phyloP scores from a whole-genome alignment of 352 stramenopile genomes.

The Aphanomyces stellatus region DNA sequence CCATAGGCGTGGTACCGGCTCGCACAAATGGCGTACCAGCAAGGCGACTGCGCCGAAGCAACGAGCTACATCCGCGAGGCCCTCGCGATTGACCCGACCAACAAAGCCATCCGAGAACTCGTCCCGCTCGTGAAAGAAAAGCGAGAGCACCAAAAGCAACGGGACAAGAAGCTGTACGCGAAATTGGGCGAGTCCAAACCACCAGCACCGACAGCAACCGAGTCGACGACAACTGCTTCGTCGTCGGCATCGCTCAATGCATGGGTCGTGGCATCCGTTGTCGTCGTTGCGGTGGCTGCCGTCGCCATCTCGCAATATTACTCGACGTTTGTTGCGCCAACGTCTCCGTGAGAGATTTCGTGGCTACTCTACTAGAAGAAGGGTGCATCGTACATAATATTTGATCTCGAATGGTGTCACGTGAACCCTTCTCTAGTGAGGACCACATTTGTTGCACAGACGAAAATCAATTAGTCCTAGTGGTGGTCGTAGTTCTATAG shows the following conservation, averaged over 20 bases:
- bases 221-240: neutral
- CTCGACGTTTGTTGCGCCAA: too few species aligned
- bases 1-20: conserved; percentile 56
- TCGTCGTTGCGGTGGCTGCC: neutral
- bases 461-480: too few species aligned
- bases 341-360: too few species aligned
- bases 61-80: conserved; percentile 48
- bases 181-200: conserved; percentile 35
- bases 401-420: too few species aligned
- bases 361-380: too few species aligned
- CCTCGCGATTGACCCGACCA: conserved; percentile 55
- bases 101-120: conserved; percentile 53
- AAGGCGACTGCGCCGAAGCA: conserved; percentile 64
- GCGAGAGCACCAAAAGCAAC: conserved; percentile 45
- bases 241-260: neutral
- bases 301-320: neutral
- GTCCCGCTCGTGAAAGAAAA: conserved; percentile 58
- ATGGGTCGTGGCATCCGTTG: neutral
- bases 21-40: conserved; percentile 53
- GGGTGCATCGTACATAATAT: too few species aligned
- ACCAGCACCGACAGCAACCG: neutral
- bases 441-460: too few species aligned
- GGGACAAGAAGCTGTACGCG: conserved; percentile 55
- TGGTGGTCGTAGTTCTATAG: too few species aligned
- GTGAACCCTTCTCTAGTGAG: too few species aligned